Base-by-base conservation (phyloP, 331 rosid genomes). In the Erythrophleum ivorense region DNA sequence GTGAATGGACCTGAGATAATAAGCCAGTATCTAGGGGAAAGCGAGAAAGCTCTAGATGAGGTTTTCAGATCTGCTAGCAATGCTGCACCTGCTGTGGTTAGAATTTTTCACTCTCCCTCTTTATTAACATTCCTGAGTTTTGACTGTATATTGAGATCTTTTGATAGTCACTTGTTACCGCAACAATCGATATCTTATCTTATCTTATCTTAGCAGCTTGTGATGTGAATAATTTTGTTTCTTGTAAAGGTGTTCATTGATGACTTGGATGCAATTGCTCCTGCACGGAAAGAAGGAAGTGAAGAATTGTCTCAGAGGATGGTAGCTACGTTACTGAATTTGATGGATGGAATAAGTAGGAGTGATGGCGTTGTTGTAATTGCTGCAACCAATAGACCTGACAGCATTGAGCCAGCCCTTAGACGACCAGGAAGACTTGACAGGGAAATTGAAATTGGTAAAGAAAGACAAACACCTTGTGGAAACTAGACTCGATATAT, bases 261-360 rank as follows among this genome's bases (percentile, higher is more conserved):
- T 87, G 97, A 94, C 86, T 77, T 94, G 82, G 98, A 94, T 88
- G 96, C 96, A 75, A 91, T 94, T 84, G 97, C 94, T 60, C 98
- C 97, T 78, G 91, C 93, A 71, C 89, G 96, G 81, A 94, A 92
- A 84, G 96, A 89, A 29, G 96, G 98, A 54, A 90, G 94, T 82
- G 96, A 94, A 64, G 97, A 87, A 81, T 88, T 94, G 74, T 92
- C 98, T 79, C 91, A 91, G 81, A 88, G 96, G 86, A 88, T 92
- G 90, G 98, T 94, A 65, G 93, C 90, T 3, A 88, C 96, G 43
- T 85, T 94, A 76, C 81, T 91, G 84, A 85, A 88, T 84, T 67
- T 91, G 90, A 94, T 94, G 97, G 97, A 92, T 86, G 98, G 97
- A 75, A 83, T 92, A 76, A 74, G 86, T 70, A 90, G 89, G 84